Percentiles rank a stretch among this genome's conserved stretches.
Evolutionary conservation across 1,284 basidiomycete species (phyloP).

Genomic region (Dichomitus squalens): DNA sequence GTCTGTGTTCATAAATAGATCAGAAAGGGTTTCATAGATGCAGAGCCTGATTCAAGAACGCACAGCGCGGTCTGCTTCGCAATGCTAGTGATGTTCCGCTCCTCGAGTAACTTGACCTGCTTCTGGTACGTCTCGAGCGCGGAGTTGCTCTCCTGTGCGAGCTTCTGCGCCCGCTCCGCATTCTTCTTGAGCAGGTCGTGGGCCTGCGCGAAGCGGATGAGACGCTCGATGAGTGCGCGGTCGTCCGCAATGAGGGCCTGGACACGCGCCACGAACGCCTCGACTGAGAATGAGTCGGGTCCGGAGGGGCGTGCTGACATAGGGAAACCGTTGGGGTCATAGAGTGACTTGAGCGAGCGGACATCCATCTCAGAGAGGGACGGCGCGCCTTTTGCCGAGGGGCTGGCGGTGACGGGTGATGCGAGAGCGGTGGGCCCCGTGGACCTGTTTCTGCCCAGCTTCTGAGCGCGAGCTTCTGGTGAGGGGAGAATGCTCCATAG

Average conservation of each 20-base stretch:
- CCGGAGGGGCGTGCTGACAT: slow-evolving; percentile 32
- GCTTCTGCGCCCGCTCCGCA: slow-evolving; percentile 85
- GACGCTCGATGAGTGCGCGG: slow-evolving; percentile 77
- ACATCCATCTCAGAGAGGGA: slow-evolving; percentile 82
- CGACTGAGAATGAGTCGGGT: slow-evolving; percentile 56
- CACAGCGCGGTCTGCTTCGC: slow-evolving; percentile 57
- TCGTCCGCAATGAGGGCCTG: slow-evolving; percentile 82
- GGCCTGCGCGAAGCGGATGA: slow-evolving; percentile 82
- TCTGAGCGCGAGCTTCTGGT: slow-evolving; percentile 71
- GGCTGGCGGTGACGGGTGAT: slow-evolving; percentile 39
- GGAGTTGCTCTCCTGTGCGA: slow-evolving; percentile 77
- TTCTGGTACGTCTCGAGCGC: slow-evolving; percentile 88
- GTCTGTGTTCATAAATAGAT: slow-evolving; percentile 41
- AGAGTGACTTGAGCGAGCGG: slow-evolving; percentile 73
- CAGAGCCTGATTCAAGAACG: slow-evolving; percentile 32
- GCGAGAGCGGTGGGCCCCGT: slow-evolving; percentile 33
- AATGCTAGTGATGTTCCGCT: slow-evolving; percentile 60
- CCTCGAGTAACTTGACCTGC: slow-evolving; percentile 80
- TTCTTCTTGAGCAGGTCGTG: slow-evolving; percentile 89
- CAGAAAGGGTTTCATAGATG: not conserved
- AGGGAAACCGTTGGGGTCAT: slow-evolving; percentile 48
- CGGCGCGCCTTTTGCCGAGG: slow-evolving; percentile 32
- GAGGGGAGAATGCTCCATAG: slow-evolving; percentile 84
- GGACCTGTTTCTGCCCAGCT: slow-evolving; percentile 50
- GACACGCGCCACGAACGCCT: slow-evolving; percentile 76